Percentiles rank a stretch among this genome's conserved stretches.
phyloP scores from a whole-genome alignment of 192 early-diverging fungal genomes.

The Rhizoclosmatium globosum region DNA sequence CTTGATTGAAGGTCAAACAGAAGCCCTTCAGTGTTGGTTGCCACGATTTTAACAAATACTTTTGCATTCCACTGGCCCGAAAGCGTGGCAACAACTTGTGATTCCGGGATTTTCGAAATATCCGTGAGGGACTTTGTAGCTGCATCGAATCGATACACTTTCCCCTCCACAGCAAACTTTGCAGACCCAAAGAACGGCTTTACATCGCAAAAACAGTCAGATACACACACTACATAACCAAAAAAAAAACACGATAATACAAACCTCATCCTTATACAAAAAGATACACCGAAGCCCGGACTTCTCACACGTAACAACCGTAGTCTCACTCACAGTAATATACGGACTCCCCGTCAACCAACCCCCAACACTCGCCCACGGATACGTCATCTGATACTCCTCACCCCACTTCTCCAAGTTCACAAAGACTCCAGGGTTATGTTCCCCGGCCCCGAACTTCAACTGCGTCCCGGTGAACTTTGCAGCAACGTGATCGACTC shows the following conservation, averaged over 20 bases:
- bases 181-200: constrained; percentile 73
- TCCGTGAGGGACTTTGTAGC: constrained; percentile 58
- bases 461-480: constrained; percentile 79
- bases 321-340: constrained; percentile 65
- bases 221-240: background rate
- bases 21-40: constrained; percentile 40
- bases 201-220: background rate
- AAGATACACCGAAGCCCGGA: constrained; percentile 68
- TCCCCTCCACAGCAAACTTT: constrained; percentile 72
- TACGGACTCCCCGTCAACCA: constrained; percentile 73
- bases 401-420: constrained; percentile 67
- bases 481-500: constrained; percentile 77
- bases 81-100: constrained; percentile 64
- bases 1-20: constrained; percentile 65
- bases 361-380: constrained; percentile 71
- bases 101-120: constrained; percentile 55
- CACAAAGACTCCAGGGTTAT: constrained; percentile 73
- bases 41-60: constrained; percentile 49
- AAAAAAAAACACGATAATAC: background rate
- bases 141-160: constrained; percentile 70
- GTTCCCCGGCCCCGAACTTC: constrained; percentile 71
- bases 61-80: constrained; percentile 72
- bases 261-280: constrained; percentile 74
- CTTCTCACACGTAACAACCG: constrained; percentile 69
- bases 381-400: constrained; percentile 71